Evolutionary conservation across 345 rosid genomes (phyloP).

Genomic region (Eucalyptus sideroxylon): DNA sequence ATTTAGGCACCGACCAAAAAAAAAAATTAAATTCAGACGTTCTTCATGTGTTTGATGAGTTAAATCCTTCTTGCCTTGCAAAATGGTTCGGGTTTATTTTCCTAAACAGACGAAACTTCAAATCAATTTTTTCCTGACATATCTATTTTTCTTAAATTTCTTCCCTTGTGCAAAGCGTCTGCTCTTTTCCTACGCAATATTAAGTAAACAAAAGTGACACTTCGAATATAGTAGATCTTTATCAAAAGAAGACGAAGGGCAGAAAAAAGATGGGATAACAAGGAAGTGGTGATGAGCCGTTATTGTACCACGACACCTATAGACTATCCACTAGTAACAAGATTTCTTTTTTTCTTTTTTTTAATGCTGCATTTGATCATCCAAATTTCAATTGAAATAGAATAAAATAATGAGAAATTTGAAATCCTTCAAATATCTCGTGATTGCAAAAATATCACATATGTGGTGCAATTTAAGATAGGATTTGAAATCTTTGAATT

Average conservation of each 20-base stretch:
- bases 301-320: not conserved
- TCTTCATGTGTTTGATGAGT: not conserved
- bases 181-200: not conserved
- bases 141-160: not conserved
- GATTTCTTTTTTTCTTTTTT: not conserved
- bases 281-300: not conserved
- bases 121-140: not conserved
- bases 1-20: no score
- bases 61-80: not conserved
- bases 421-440: no score
- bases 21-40: not conserved
- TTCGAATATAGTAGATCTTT: not conserved
- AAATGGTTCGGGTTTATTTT: not conserved
- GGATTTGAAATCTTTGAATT: no score
- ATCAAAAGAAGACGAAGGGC: not conserved
- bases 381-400: no score
- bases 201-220: not conserved
- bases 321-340: not conserved
- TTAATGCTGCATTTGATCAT: no score
- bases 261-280: not conserved
- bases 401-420: no score
- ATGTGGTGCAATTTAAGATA: no score
- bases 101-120: not conserved
- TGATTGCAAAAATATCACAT: no score
- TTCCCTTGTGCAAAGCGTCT: not conserved